Evolutionary conservation across 1,284 basidiomycete species (phyloP).

Genomic region (Ustilago xerochloae): DNA sequence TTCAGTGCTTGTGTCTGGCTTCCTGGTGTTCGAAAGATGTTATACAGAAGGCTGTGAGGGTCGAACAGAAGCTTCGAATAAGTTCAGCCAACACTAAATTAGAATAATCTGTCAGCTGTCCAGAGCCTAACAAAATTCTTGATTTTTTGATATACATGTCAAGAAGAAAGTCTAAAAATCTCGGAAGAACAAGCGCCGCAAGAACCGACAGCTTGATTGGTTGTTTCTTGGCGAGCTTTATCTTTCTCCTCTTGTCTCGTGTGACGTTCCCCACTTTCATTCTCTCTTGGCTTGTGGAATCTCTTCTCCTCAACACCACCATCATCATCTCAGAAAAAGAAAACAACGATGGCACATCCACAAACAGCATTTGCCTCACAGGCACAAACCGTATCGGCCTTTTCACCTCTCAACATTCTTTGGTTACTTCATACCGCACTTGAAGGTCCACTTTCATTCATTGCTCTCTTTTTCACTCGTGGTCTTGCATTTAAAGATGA

Average conservation of each 20-base stretch:
- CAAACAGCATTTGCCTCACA: slow-evolving; percentile 35
- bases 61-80: no score
- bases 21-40: no score
- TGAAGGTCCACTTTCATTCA: slow-evolving; percentile 79
- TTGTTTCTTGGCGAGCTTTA: neutral
- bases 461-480: slow-evolving; percentile 77
- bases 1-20: no score
- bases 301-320: neutral
- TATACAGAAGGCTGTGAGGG: no score
- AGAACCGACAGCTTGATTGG: slow-evolving; percentile 2
- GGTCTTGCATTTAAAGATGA: slow-evolving; percentile 77
- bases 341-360: slow-evolving; percentile 36
- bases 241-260: slow-evolving; percentile 1
- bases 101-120: no score
- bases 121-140: neutral
- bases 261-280: neutral
- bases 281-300: no score
- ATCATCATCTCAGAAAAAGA: neutral
- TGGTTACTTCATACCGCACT: slow-evolving; percentile 82
- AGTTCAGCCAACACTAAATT: no score
- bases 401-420: slow-evolving; percentile 65
- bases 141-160: neutral
- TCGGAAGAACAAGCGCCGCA: slow-evolving; percentile 26
- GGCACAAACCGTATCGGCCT: slow-evolving; percentile 5
- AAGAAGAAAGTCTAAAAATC: slow-evolving; percentile 11